These are phyloP conservation scores for Tilletia walkeri DNA, from an alignment of 1,284 basidiomycete species.

Conservation along the genomic window DNA sequence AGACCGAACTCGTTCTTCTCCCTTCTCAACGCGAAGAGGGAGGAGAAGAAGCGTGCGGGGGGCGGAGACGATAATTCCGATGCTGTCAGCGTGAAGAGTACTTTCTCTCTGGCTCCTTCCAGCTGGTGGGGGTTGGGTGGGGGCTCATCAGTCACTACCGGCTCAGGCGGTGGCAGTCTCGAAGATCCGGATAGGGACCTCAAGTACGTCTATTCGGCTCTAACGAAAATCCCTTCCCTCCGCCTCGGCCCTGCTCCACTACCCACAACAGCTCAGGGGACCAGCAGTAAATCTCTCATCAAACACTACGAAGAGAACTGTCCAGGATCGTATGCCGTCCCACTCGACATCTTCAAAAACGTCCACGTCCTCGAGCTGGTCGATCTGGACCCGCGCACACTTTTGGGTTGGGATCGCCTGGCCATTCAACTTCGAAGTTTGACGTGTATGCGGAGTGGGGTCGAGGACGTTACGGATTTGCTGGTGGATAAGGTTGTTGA, in stretches of 20 bases:
- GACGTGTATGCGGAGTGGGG: constrained; percentile 71
- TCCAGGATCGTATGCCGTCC: constrained; percentile 72
- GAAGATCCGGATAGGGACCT: constrained; percentile 67
- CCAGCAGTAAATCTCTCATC: constrained; percentile 58
- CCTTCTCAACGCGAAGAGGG: constrained; percentile 27
- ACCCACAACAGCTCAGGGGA: constrained; percentile 54
- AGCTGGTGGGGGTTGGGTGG: constrained; percentile 59
- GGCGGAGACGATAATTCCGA: constrained; percentile 57
- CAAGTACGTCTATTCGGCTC: constrained; percentile 79
- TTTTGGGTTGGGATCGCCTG: constrained; percentile 82
- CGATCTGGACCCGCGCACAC: constrained; percentile 75
- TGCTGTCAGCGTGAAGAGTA: constrained; percentile 72
- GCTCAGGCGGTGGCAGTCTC: not conserved
- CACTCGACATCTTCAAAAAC: constrained; percentile 79
- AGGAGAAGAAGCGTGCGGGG: constrained; percentile 14
- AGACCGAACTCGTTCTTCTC: constrained; percentile 63
- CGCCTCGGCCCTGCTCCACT: constrained; percentile 58
- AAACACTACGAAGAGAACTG: constrained; percentile 67
- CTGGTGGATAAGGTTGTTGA: constrained; percentile 73
- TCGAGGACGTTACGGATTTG: constrained; percentile 78
- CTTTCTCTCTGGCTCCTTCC: constrained; percentile 72
- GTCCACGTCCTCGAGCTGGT: constrained; percentile 70
- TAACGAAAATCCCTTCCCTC: constrained; percentile 80
- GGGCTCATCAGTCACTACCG: not conserved
- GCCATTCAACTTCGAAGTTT: constrained; percentile 71